phyloP scores from a whole-genome alignment of 2,329 filamentous ascomycete species.

The Rhinocladiella similis region DNA sequence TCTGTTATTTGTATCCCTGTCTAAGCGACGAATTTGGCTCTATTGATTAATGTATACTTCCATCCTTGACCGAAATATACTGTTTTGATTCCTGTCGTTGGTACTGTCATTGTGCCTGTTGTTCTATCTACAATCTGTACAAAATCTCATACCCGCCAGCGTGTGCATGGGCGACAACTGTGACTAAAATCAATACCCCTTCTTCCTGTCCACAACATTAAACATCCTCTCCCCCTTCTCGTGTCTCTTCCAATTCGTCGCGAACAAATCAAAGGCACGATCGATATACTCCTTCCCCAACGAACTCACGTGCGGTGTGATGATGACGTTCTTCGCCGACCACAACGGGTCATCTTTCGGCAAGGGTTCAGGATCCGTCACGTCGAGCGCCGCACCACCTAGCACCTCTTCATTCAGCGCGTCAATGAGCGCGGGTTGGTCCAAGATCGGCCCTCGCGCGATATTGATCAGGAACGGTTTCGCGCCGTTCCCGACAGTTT shows the following conservation, averaged over 20 bases:
- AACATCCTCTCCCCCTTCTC: constrained; percentile 57
- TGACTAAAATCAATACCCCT: constrained; percentile 60
- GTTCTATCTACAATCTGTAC: no score
- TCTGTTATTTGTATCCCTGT: no score
- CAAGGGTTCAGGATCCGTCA: constrained; percentile 77
- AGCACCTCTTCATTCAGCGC: constrained; percentile 58
- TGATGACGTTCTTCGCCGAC: constrained; percentile 66
- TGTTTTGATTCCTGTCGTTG: no score
- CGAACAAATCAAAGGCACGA: constrained; percentile 59
- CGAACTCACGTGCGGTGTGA: constrained; percentile 67
- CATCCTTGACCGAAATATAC: no score
- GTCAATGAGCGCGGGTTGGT: constrained; percentile 62
- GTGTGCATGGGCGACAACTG: neutral
- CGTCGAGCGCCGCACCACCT: constrained; percentile 71
- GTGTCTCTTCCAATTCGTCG: constrained; percentile 56
- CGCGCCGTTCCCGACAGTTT: neutral
- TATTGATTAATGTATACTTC: no score
- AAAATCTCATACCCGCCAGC: neutral
- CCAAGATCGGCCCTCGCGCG: constrained; percentile 63
- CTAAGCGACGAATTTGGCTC: no score
- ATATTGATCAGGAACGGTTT: constrained; percentile 64
- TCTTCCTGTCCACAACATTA: constrained; percentile 61
- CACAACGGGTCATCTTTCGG: constrained; percentile 68
- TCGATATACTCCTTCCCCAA: constrained; percentile 55
- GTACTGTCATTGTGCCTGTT: no score